Evolutionary conservation across 805 yeast genomes (phyloP).

Genomic region (Teunomyces pallodes): DNA sequence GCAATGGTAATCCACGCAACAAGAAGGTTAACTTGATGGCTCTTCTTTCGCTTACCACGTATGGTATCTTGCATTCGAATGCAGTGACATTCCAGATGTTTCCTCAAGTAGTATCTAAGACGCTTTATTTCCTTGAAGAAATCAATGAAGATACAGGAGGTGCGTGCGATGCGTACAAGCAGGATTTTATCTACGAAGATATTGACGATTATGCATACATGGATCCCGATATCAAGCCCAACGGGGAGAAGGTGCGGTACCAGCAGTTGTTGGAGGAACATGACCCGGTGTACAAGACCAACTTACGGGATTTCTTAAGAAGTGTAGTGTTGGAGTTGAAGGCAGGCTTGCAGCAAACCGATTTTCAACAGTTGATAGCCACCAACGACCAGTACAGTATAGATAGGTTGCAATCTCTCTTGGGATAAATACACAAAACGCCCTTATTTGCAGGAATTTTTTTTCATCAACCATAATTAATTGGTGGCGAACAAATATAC

Average conservation of each 20-base stretch:
- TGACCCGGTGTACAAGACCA: constrained; percentile 43
- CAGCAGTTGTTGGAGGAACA: constrained; percentile 24
- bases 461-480: background rate
- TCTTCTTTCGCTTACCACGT: constrained; percentile 48
- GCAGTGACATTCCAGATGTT: constrained; percentile 20
- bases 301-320: constrained; percentile 45
- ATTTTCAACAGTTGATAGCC: constrained; percentile 34
- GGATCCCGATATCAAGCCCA: constrained; percentile 40
- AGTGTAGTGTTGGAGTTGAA: constrained; percentile 26
- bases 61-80: constrained; percentile 15
- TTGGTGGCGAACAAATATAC: constrained; percentile 3
- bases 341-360: constrained; percentile 19
- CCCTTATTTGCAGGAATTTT: constrained; percentile 1
- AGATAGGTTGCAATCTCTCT: constrained; percentile 24
- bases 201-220: constrained; percentile 41
- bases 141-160: constrained; percentile 53
- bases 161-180: constrained; percentile 33
- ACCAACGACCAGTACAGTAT: constrained; percentile 35
- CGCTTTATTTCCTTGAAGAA: constrained; percentile 63
- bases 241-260: constrained; percentile 43
- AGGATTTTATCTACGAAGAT: constrained; percentile 38
- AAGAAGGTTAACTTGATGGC: constrained; percentile 70
- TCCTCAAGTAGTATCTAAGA: constrained; percentile 28
- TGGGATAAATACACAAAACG: background rate
- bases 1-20: constrained; percentile 71